These are phyloP conservation scores for Vigna hirtella DNA, from an alignment of 306 rosid genomes.

Conservation along the genomic window DNA sequence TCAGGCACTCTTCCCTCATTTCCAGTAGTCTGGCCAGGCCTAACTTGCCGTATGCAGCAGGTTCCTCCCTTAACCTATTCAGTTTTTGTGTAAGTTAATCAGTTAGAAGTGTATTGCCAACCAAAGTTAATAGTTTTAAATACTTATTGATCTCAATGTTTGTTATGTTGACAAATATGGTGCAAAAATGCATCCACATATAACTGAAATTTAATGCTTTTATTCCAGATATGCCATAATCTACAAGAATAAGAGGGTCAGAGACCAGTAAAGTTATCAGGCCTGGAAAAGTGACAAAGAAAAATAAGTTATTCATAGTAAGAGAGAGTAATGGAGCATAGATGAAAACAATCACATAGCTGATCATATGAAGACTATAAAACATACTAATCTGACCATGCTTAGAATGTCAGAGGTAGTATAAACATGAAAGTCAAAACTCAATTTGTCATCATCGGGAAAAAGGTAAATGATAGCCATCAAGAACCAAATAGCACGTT, in stretches of 20 bases:
- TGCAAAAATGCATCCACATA: constrained; percentile 16
- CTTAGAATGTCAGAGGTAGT: constrained; percentile 7
- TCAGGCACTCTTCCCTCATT: constrained; percentile 90
- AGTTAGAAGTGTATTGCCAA: constrained; percentile 19
- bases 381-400: constrained; percentile 5
- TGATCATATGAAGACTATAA: background rate
- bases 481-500: constrained; percentile 16
- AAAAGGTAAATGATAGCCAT: background rate
- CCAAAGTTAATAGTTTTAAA: constrained; percentile 12
- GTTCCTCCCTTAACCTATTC: constrained; percentile 86
- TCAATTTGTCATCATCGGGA: background rate
- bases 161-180: background rate
- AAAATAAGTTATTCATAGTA: background rate
- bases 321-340: background rate
- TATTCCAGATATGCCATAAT: background rate
- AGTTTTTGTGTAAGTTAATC: constrained; percentile 31
- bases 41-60: constrained; percentile 85
- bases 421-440: constrained; percentile 21
- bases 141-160: background rate
- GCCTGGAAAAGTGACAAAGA: background rate
- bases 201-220: constrained; percentile 28
- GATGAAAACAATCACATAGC: background rate
- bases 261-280: constrained; percentile 18
- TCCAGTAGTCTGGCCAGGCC: constrained; percentile 87
- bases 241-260: background rate